phyloP scores from a whole-genome alignment of 2,329 filamentous ascomycete genomes.

The Geosmithia morbida region DNA sequence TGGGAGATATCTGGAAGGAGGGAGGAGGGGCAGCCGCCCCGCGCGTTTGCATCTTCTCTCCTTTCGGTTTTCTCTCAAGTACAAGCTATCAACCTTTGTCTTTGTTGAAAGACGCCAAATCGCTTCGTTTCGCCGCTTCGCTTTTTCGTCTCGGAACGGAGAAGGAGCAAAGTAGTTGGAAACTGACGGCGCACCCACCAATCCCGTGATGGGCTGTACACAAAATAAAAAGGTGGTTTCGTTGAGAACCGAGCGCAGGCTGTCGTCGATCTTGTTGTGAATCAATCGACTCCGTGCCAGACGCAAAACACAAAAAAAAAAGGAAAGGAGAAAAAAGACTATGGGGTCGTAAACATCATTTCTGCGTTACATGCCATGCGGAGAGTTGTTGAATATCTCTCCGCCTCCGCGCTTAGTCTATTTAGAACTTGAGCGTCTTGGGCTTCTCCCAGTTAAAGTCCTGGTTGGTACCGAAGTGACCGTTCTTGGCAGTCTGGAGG shows the following conservation, averaged over 20 bases:
- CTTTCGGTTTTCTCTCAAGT: neutral
- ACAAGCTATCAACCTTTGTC: slow-evolving; percentile 12
- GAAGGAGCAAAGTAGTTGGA: slow-evolving; percentile 6
- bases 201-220: slow-evolving; percentile 6
- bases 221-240: slow-evolving; percentile 17
- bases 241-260: slow-evolving; percentile 30
- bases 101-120: slow-evolving; percentile 32
- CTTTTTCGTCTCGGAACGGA: slow-evolving; percentile 2
- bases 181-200: slow-evolving; percentile 1
- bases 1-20: too few species aligned
- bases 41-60: neutral
- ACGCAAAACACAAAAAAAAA: neutral
- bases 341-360: slow-evolving; percentile 22
- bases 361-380: slow-evolving; percentile 13
- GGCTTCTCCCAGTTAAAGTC: slow-evolving; percentile 97
- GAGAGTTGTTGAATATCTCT: slow-evolving; percentile 27
- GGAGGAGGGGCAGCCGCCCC: too few species aligned
- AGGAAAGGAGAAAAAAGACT: slow-evolving; percentile 6
- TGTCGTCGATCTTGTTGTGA: slow-evolving; percentile 10
- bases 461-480: slow-evolving; percentile 97
- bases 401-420: slow-evolving; percentile 6
- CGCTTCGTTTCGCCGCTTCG: slow-evolving; percentile 13
- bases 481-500: slow-evolving; percentile 97
- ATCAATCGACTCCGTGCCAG: slow-evolving; percentile 11
- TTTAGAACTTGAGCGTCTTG: slow-evolving; percentile 84